Conservation (phyloP, 2,329 filamentous ascomycete genomes). For the Celoporthe dispersa region DNA sequence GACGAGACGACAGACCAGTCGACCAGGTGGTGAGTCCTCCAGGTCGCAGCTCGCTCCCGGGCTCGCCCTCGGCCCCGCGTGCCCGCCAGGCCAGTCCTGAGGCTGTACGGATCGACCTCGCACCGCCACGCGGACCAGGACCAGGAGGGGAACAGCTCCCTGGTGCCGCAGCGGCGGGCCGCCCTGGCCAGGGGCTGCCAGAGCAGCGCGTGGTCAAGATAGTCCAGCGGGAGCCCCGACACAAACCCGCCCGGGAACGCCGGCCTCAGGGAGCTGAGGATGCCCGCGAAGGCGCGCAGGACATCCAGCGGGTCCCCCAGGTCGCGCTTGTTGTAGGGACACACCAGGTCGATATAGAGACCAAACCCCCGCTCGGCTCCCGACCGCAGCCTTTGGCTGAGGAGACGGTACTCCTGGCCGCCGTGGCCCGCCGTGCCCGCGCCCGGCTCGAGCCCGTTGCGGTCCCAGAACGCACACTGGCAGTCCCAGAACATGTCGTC, state of each 20-base stretch:
- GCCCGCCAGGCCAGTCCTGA: not conserved
- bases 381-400: not conserved
- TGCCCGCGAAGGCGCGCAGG: slow-evolving; percentile 1
- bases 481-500: slow-evolving; percentile 14
- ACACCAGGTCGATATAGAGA: slow-evolving; percentile 14
- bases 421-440: not conserved
- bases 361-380: not conserved
- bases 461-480: slow-evolving; percentile 1
- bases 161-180: not conserved
- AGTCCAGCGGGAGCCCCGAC: not conserved
- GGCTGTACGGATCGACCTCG: slow-evolving; percentile 10
- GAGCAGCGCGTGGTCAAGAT: slow-evolving; percentile 6
- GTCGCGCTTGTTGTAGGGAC: slow-evolving; percentile 12
- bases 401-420: not conserved
- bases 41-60: not conserved
- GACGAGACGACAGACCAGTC: slow-evolving; percentile 1
- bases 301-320: slow-evolving; percentile 1
- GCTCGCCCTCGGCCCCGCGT: not conserved
- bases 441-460: not conserved
- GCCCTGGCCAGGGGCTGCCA: slow-evolving; percentile 9
- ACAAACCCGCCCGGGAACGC: not conserved
- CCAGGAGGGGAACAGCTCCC: slow-evolving; percentile 6
- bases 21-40: not conserved
- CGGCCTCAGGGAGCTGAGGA: slow-evolving; percentile 1
- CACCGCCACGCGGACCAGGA: slow-evolving; percentile 16